Percentiles rank a stretch among this genome's conserved stretches.
Evolutionary conservation across 176 grass and related monocot species (phyloP).

Genomic region (Hyparrhenia diplandra): DNA sequence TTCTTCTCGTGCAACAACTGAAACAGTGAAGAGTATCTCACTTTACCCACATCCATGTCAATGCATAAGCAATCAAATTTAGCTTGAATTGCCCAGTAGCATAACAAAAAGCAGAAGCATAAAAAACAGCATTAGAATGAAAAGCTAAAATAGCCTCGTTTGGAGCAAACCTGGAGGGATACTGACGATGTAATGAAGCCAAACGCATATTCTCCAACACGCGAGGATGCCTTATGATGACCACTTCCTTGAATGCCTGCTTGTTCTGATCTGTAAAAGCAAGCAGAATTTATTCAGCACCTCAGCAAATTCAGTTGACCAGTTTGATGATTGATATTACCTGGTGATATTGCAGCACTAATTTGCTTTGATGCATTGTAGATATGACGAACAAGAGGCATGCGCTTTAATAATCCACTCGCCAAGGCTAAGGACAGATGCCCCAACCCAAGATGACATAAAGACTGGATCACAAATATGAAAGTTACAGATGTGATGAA

Average conservation of each 20-base stretch:
- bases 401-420: constrained; percentile 99
- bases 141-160: background rate
- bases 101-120: background rate
- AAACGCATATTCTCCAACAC: constrained; percentile 95
- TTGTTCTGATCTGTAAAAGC: constrained; percentile 85
- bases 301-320: background rate
- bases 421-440: constrained; percentile 90
- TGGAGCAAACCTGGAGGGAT: constrained; percentile 62
- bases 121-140: background rate
- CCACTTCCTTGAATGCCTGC: constrained; percentile 98
- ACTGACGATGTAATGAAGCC: constrained; percentile 97
- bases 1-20: background rate
- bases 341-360: constrained; percentile 92
- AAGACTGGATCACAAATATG: constrained; percentile 86
- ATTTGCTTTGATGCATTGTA: constrained; percentile 99
- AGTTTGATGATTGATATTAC: constrained; percentile 36
- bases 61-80: background rate
- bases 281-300: constrained; percentile 8
- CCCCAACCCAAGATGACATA: constrained; percentile 98
- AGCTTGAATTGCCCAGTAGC: background rate
- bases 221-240: constrained; percentile 92
- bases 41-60: background rate
- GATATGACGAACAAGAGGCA: constrained; percentile 98
- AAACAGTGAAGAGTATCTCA: background rate
- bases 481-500: constrained; percentile 93